Percentiles rank a stretch among this genome's conserved stretches.
Conservation (phyloP, 1,284 basidiomycete species). For the Schizophyllum amplum region DNA sequence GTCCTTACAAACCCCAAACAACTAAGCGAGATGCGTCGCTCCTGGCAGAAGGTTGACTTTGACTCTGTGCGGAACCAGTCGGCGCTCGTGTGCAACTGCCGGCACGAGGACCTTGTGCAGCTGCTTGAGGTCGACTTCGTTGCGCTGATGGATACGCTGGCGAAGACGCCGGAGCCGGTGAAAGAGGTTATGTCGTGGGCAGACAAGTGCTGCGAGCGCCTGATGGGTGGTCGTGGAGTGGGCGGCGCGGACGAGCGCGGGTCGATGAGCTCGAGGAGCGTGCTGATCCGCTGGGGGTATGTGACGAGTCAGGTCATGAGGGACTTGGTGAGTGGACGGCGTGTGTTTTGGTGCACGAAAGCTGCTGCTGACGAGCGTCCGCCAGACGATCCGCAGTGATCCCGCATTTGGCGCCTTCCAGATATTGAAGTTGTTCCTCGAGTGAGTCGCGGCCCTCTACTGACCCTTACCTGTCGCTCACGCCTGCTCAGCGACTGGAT, state of each 20-base stretch:
- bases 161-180: conserved; percentile 74
- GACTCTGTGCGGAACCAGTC: conserved; percentile 86
- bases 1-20: conserved; percentile 82
- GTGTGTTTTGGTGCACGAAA: neutral
- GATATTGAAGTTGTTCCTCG: conserved; percentile 82
- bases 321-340: conserved; percentile 53
- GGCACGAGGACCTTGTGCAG: conserved; percentile 80
- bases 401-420: conserved; percentile 86
- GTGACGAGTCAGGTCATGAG: conserved; percentile 87
- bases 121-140: conserved; percentile 81
- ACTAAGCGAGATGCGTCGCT: conserved; percentile 75
- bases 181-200: conserved; percentile 84
- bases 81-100: conserved; percentile 85
- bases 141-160: conserved; percentile 59
- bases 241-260: conserved; percentile 56
- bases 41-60: conserved; percentile 81
- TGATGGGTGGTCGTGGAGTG: conserved; percentile 62
- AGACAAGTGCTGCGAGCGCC: conserved; percentile 75
- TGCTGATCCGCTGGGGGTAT: conserved; percentile 85
- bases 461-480: conserved; percentile 17
- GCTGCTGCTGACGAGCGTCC: conserved; percentile 8
- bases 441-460: conserved; percentile 43
- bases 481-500: conserved; percentile 69
- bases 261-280: conserved; percentile 78
- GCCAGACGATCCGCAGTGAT: conserved; percentile 79